Base-by-base conservation (phyloP, 169 alveolate genomes). In the Plasmodium yoelii region DNA sequence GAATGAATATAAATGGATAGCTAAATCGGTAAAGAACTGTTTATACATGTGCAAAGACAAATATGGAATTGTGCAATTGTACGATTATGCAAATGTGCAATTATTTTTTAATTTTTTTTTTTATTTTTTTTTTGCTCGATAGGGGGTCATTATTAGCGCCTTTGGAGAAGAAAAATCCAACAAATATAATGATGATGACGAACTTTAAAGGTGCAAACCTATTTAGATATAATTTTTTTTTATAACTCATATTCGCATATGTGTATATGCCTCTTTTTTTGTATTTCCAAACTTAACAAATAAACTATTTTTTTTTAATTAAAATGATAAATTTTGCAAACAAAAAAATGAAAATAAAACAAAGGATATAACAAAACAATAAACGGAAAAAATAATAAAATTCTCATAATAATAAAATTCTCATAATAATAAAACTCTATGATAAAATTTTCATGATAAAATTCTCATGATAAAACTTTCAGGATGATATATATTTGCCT, bases 111-210 rank as follows among this genome's bases (percentile, higher is more conserved):
- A n/a, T n/a, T n/a, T n/a, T n/a, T n/a, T n/a, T 60, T 2, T 60
- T 2, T 5, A 18, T 18, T 60, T 56, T 60, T 65, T 42, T 42
- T 42, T 39, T 13, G 4, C 19, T 59, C 10, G 18, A 34, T 34
- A 74, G 89, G 89, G 89, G 7, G 89, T 77, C 28, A 77, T 77
- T 34, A 61, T 77, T 47, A 34, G 59, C n/a, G 74, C 7, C 22
- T 28, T 60, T 61, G 22, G 51, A n/a, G 51, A 74, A 6, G 88
- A 60, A 1, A 24, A 34, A 13, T 39, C 53, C 0, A 63, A 74
- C 8, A 74, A 42, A 28, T 74, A 59, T 60, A 60, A 19, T 44
- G 49, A 13, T 60, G 88, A 74, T 74, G 88, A 34, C 42, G 42
- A 74, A 61, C 65, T 74, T 47, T 74, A 63, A 60, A 49, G 13